phyloP scores from a whole-genome alignment of 768 basidiomycete species.

The Pisolithus sp. region DNA sequence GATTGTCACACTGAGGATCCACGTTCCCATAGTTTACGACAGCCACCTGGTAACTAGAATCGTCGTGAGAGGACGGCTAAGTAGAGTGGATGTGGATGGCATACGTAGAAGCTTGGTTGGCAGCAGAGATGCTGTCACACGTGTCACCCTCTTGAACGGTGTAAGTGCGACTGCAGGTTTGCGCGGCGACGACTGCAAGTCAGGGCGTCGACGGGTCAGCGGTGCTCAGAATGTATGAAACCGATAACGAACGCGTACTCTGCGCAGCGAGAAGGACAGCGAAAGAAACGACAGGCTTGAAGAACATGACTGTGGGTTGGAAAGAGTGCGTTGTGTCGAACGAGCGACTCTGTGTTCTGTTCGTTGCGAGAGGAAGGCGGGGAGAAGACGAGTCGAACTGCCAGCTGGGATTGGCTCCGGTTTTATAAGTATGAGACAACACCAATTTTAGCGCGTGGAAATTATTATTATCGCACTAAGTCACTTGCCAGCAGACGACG shows the following conservation, averaged over 20 bases:
- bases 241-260: slow-evolving; percentile 24
- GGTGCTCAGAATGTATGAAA: not conserved
- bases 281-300: slow-evolving; percentile 32
- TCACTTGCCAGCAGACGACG: no score
- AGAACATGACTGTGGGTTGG: slow-evolving; percentile 29
- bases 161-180: slow-evolving; percentile 53
- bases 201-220: slow-evolving; percentile 2
- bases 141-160: slow-evolving; percentile 54
- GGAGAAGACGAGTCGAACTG: not conserved
- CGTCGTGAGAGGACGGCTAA: not conserved
- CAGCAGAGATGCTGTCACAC: slow-evolving; percentile 68
- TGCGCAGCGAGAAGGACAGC: slow-evolving; percentile 43
- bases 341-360: slow-evolving; percentile 4
- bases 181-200: slow-evolving; percentile 19
- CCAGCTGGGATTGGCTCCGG: not conserved
- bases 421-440: no score
- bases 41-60: slow-evolving; percentile 65
- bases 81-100: slow-evolving; percentile 15
- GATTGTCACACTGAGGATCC: slow-evolving; percentile 52
- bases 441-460: not conserved
- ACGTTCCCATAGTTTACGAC: slow-evolving; percentile 49
- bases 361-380: not conserved
- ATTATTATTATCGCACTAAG: not conserved
- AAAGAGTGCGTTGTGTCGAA: slow-evolving; percentile 15
- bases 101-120: slow-evolving; percentile 57